Conservation (phyloP, 805 yeast genomes). For the Clavispora asparagi region DNA sequence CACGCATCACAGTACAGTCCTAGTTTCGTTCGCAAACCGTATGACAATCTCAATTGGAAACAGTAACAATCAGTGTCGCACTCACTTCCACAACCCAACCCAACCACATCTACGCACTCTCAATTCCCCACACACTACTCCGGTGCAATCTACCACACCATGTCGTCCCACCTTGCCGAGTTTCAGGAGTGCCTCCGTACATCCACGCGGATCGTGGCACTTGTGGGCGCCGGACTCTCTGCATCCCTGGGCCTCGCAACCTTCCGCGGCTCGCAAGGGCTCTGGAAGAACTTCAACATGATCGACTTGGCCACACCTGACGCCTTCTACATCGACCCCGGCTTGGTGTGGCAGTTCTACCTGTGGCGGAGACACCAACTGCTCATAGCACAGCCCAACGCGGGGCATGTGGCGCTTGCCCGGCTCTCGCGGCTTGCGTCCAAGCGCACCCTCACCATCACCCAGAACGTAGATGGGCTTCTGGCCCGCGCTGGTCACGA, state of each 20-base stretch:
- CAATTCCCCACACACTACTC: no score
- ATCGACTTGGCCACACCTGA: slow-evolving; percentile 89
- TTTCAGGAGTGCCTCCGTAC: slow-evolving; percentile 48
- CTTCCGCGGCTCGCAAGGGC: slow-evolving; percentile 65
- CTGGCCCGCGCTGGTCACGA: slow-evolving; percentile 63
- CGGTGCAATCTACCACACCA: slow-evolving; percentile 1
- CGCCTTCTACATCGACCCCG: slow-evolving; percentile 79
- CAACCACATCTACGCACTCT: no score
- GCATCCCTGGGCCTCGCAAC: slow-evolving; percentile 75
- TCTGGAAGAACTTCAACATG: slow-evolving; percentile 74
- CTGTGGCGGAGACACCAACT: slow-evolving; percentile 64
- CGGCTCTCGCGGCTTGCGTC: slow-evolving; percentile 40
- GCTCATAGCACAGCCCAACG: slow-evolving; percentile 62
- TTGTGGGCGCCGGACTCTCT: slow-evolving; percentile 82
- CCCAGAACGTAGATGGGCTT: slow-evolving; percentile 82
- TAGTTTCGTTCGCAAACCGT: no score
- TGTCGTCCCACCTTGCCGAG: slow-evolving; percentile 24
- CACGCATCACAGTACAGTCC: no score
- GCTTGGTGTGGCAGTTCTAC: slow-evolving; percentile 87
- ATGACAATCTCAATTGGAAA: no score
- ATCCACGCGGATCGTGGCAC: slow-evolving; percentile 50
- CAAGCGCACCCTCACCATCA: slow-evolving; percentile 54
- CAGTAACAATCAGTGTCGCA: no score
- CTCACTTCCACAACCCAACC: no score
- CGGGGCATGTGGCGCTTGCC: slow-evolving; percentile 68